These are phyloP conservation scores for Baudoinia panamericana DNA, from an alignment of 495 filamentous ascomycete species.

Conservation along the genomic window DNA sequence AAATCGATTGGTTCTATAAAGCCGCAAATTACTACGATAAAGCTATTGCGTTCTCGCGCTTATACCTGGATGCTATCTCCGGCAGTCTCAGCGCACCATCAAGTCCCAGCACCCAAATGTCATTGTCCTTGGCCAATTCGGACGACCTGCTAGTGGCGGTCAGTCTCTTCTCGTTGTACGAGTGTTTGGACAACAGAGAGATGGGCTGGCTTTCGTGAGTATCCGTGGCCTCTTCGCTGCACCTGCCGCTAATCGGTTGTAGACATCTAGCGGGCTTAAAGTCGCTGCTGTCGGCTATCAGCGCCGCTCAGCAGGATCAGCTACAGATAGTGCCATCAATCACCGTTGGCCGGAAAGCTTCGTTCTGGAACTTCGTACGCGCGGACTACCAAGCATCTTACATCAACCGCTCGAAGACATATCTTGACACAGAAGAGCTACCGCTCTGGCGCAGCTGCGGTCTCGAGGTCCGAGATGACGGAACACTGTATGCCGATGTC, in stretches of 20 bases:
- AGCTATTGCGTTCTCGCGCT: slow-evolving; percentile 47
- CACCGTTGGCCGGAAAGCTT: slow-evolving; percentile 37
- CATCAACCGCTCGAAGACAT: slow-evolving; percentile 46
- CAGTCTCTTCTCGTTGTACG: slow-evolving; percentile 50
- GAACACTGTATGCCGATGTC: slow-evolving; percentile 35
- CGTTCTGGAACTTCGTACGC: slow-evolving; percentile 54
- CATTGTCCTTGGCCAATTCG: slow-evolving; percentile 35
- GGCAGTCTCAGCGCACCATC: slow-evolving; percentile 3
- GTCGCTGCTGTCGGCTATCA: slow-evolving; percentile 9
- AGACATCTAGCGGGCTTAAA: slow-evolving; percentile 18
- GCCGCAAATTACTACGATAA: slow-evolving; percentile 53
- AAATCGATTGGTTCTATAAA: slow-evolving; percentile 44
- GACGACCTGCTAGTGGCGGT: slow-evolving; percentile 51
- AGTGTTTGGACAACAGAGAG: slow-evolving; percentile 39
- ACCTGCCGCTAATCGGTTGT: not conserved
- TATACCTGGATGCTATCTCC: slow-evolving; percentile 34
- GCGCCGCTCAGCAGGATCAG: not conserved
- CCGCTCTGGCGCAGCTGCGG: slow-evolving; percentile 48
- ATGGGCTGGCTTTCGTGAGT: slow-evolving; percentile 15
- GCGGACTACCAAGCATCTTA: slow-evolving; percentile 45
- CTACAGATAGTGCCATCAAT: slow-evolving; percentile 1
- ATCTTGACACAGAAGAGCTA: slow-evolving; percentile 48
- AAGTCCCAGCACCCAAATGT: slow-evolving; percentile 22
- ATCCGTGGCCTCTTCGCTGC: not conserved
- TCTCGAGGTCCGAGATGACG: slow-evolving; percentile 40